A percentile compares a stretch with the other conserved stretches of the same genome.
Evolutionary conservation across 805 yeast genomes (phyloP).

Genomic region (Kodamaea neixiangensis): DNA sequence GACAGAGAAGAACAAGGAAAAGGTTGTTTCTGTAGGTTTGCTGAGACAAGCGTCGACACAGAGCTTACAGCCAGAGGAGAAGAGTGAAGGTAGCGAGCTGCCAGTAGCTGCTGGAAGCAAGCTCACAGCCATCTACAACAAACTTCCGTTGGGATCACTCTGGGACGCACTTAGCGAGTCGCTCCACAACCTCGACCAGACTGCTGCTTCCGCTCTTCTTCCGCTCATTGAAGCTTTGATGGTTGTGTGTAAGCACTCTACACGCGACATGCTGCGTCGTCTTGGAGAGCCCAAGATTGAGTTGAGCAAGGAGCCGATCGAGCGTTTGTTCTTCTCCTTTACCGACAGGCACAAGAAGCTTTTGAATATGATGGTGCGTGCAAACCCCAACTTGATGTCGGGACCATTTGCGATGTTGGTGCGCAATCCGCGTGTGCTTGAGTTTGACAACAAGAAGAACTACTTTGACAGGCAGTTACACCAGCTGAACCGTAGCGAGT

Average conservation of each 20-base stretch:
- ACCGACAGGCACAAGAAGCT: constrained; percentile 87
- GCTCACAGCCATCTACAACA: constrained; percentile 62
- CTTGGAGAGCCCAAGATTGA: constrained; percentile 67
- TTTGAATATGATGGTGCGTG: constrained; percentile 86
- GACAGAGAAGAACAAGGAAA: constrained; percentile 17
- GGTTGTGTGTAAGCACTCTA: constrained; percentile 93
- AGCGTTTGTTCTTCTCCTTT: constrained; percentile 76
- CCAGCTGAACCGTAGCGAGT: constrained; percentile 42
- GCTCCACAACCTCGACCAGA: constrained; percentile 30
- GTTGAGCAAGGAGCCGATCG: constrained; percentile 73
- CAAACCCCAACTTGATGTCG: constrained; percentile 89
- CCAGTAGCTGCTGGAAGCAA: constrained; percentile 20
- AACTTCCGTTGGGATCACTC: constrained; percentile 68
- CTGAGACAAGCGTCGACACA: background rate
- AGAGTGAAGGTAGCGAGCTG: constrained; percentile 6
- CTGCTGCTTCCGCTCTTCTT: constrained; percentile 73
- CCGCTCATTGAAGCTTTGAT: constrained; percentile 90
- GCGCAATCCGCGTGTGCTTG: constrained; percentile 83
- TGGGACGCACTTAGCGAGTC: constrained; percentile 87
- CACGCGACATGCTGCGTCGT: constrained; percentile 53
- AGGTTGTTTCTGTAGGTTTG: background rate
- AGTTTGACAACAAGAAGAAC: constrained; percentile 90
- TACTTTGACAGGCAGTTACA: constrained; percentile 80
- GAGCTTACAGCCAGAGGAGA: constrained; percentile 17
- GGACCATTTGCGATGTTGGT: constrained; percentile 93